Evolutionary conservation across 108 stramenopile genomes (phyloP), one percentile per base, ranked within the genome.

Genomic region (Seminavis robusta): DNA sequence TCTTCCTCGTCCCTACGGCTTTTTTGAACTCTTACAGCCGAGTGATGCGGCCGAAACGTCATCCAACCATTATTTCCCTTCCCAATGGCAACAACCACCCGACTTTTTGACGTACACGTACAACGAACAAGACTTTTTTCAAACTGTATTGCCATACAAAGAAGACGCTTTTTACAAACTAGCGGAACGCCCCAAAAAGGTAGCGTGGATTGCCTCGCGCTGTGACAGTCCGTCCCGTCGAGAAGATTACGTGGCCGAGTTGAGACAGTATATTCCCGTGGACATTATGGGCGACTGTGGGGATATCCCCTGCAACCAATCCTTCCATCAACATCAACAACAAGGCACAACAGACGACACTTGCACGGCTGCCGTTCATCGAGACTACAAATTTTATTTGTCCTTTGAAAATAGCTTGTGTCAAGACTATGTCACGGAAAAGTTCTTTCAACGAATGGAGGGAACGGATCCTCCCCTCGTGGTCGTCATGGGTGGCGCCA

Each of bases 381-480:
- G 42, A 26, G 41, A 69, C 20, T 69, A 55, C 52, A 69, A 69
- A 33, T 69, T 69, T 36, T 69, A 69, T 43, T 37, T 69, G 38
- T 44, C 58, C 4, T 61, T 69, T 50, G 68, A 69, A 45, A 69
- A 69, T 42, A 16, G 41, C 38, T 61, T 69, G 27, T 61, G 60
- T 27, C 46, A 56, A 4, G 68, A 69, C 40, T 69, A 69, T 33
- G 68, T 56, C 19, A 69, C 68, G 13, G 68, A 69, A 50, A 69
- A 69, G 28, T 69, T 69, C 53, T 69, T 69, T 61, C n/a, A 20
- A 19, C 68, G 60, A 8, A 61, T 69, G 60, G 30, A 61, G 15
- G 26, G 55, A 25, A 30, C 46, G 11, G 19, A 55, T 15, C 46
- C 55, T 5, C 51, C 51, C 29, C 17, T 58, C 8, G 56, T 58